Evolutionary conservation across 1,139 yeast genomes (phyloP).

Genomic region (Hyphopichia fennica): DNA sequence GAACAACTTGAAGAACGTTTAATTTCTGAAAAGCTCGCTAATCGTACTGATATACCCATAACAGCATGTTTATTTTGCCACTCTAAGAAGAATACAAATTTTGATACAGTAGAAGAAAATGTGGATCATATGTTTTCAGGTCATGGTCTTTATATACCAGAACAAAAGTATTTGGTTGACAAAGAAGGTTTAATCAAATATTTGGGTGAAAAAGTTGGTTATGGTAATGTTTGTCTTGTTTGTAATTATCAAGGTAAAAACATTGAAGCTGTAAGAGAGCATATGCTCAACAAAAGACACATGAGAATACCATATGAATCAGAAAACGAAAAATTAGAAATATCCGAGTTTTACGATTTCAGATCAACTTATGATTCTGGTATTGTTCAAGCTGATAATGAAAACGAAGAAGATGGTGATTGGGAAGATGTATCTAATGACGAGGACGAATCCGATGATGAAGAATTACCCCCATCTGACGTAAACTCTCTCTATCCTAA

Average conservation of each 20-base stretch:
- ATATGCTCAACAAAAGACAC: slow-evolving; percentile 83
- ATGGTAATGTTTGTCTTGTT: slow-evolving; percentile 81
- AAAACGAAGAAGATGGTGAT: slow-evolving; percentile 32
- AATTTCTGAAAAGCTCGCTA: slow-evolving; percentile 55
- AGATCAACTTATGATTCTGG: slow-evolving; percentile 54
- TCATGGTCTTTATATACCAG: slow-evolving; percentile 90
- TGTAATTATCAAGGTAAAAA: slow-evolving; percentile 84
- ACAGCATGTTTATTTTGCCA: slow-evolving; percentile 79
- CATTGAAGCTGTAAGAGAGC: slow-evolving; percentile 87
- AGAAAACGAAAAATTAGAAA: slow-evolving; percentile 75
- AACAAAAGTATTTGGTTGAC: slow-evolving; percentile 66
- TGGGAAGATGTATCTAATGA: slow-evolving; percentile 54
- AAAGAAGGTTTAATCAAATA: slow-evolving; percentile 70
- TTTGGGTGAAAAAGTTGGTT: slow-evolving; percentile 78
- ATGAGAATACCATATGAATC: slow-evolving; percentile 86
- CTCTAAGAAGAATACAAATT: slow-evolving; percentile 39
- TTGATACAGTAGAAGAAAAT: slow-evolving; percentile 56
- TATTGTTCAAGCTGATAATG: slow-evolving; percentile 16
- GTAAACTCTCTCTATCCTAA: slow-evolving; percentile 43
- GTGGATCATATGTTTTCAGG: slow-evolving; percentile 71
- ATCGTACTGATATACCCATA: slow-evolving; percentile 68
- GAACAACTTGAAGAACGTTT: slow-evolving; percentile 53
- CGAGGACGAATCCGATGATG: slow-evolving; percentile 40
- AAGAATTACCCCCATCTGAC: slow-evolving; percentile 39
- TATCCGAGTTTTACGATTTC: slow-evolving; percentile 86